Base-by-base conservation (phyloP, 73 alveolate genomes). In the Durusdinium trenchii region DNA sequence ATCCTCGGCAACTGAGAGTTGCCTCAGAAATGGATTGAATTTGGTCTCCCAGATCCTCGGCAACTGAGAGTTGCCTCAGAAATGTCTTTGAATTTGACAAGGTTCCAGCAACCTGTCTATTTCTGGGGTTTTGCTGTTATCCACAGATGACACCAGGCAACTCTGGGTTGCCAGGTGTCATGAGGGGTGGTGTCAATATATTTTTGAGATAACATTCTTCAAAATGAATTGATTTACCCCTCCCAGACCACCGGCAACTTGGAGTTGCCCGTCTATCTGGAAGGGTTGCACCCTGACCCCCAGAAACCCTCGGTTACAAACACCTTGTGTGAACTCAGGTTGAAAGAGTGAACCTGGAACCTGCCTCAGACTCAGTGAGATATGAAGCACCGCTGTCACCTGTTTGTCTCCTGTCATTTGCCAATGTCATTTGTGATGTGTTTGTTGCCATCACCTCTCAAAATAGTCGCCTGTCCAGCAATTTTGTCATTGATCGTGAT, bases 121-220 rank as follows among this genome's bases (percentile, higher is more conserved):
- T 57, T 57, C 69, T 57, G 69, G 69, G 69, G 69, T 57, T 57
- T 10, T 10, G 69, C 69, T 57, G 69, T 57, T 57, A 57, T 57
- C 69, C 69, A 57, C 69, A 57, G 69, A 57, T 57, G 69, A 57
- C 69, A 57, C 69, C 69, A 57, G 69, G 69, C 69, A 57, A 57
- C 69, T 57, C 69, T 14, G 69, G 23, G 69, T 57, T 57, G 69
- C 69, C 69, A 57, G 69, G 69, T 57, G 69, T 10, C 69, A 57
- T 57, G 69, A 23, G 69, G 69, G 69, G 69, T 10, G 69, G 69
- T 14, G 69, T 57, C 69, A 57, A 57, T 14, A 57, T 57, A 57
- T 57, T 57, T 57, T 57, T 57, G 69, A 57, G 69, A 10, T 57
- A 57, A 57, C 69, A 57, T 57, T 10, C 69, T 23, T 57, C 69